Evolutionary conservation across 805 yeast genomes (phyloP).

Genomic region (Candida oleophila): DNA sequence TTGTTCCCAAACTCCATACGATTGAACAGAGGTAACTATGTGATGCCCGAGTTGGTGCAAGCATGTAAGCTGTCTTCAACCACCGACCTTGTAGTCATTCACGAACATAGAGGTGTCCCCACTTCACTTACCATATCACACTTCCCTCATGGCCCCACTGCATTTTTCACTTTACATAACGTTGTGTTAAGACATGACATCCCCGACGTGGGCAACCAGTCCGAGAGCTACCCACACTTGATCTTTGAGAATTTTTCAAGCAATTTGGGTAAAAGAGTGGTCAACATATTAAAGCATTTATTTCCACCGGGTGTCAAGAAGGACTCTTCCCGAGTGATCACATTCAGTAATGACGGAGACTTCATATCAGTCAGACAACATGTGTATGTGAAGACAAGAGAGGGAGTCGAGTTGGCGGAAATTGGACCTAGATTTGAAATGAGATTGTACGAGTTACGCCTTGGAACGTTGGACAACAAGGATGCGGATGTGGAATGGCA

Average conservation of each 20-base stretch:
- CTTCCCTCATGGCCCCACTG: conserved; percentile 98
- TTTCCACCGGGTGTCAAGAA: conserved; percentile 97
- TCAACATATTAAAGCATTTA: conserved; percentile 75
- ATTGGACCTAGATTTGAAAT: conserved; percentile 99
- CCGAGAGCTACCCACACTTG: conserved; percentile 91
- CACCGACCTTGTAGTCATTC: conserved; percentile 81
- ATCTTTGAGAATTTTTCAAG: conserved; percentile 88
- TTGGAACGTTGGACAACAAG: conserved; percentile 91
- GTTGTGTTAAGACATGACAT: conserved; percentile 94
- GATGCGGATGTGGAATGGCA: conserved; percentile 99
- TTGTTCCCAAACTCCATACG: conserved; percentile 88
- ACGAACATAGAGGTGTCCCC: conserved; percentile 98
- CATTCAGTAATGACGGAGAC: conserved; percentile 88
- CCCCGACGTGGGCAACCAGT: conserved; percentile 77
- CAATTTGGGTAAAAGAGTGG: conserved; percentile 79
- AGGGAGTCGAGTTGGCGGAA: conserved; percentile 88
- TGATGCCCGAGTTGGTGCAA: conserved; percentile 78
- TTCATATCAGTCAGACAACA: conserved; percentile 95
- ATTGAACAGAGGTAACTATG: conserved; percentile 89
- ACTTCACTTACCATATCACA: conserved; percentile 90
- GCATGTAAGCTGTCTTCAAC: conserved; percentile 81
- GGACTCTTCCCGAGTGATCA: conserved; percentile 86
- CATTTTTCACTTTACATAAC: conserved; percentile 89
- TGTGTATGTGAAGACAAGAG: conserved; percentile 85
- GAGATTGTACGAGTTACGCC: conserved; percentile 82